Conservation (phyloP, 768 basidiomycete species). For the Mycena kentingensis region DNA sequence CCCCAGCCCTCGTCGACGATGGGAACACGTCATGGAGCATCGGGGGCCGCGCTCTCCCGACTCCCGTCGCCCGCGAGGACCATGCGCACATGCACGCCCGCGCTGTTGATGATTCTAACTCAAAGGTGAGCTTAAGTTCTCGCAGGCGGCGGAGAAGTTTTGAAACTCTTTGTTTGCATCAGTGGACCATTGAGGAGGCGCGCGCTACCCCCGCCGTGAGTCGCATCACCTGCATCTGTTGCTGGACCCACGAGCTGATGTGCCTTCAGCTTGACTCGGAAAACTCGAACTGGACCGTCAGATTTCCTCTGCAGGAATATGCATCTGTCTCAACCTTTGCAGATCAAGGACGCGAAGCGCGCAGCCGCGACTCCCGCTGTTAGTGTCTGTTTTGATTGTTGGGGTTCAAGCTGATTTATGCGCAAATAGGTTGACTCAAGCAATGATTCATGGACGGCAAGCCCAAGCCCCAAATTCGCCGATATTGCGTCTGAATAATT, state of each 20-base stretch:
- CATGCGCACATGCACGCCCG: background rate
- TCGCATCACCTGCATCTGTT: background rate
- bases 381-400: background rate
- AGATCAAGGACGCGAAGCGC: background rate
- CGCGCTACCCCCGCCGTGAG: background rate
- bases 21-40: too few relatives aligned
- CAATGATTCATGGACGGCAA: too few relatives aligned
- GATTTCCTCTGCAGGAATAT: background rate
- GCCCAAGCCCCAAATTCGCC: too few relatives aligned
- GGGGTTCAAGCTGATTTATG: too few relatives aligned
- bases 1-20: too few relatives aligned
- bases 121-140: background rate
- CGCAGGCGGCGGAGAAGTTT: background rate
- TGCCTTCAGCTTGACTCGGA: background rate
- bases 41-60: too few relatives aligned
- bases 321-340: background rate
- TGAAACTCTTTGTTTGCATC: background rate
- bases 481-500: too few relatives aligned
- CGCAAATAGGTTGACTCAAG: too few relatives aligned
- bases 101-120: background rate
- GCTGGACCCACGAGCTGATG: too few relatives aligned
- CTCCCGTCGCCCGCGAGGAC: too few relatives aligned
- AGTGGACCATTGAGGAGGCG: background rate
- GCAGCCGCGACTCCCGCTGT: conserved; percentile 1
- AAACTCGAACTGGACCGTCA: background rate